Conservation (phyloP, 2,329 filamentous ascomycete species). For the Neoscytalidium dimidiatum region DNA sequence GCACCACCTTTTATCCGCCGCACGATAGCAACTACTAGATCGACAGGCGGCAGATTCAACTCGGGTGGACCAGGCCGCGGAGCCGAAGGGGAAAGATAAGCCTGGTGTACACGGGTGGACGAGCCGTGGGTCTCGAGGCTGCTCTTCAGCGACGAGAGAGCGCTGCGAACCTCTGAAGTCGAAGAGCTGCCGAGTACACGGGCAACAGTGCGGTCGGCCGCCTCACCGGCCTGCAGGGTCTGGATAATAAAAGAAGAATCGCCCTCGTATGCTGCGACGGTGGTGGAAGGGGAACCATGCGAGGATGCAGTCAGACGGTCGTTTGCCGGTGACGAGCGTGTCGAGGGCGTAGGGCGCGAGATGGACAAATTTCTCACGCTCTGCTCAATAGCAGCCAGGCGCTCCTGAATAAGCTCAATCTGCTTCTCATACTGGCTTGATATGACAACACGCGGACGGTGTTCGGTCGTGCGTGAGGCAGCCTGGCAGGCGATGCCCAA, state of each 20-base stretch:
- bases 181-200: slow-evolving; percentile 22
- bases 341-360: not conserved
- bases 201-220: slow-evolving; percentile 44
- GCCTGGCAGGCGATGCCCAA: slow-evolving; percentile 13
- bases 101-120: slow-evolving; percentile 24
- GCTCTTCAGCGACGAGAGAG: slow-evolving; percentile 34
- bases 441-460: slow-evolving; percentile 10
- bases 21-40: slow-evolving; percentile 28
- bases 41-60: slow-evolving; percentile 35
- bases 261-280: slow-evolving; percentile 47
- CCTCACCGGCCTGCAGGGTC: slow-evolving; percentile 49
- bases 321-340: not conserved
- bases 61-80: not conserved
- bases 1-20: slow-evolving; percentile 32
- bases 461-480: not conserved
- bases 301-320: slow-evolving; percentile 16
- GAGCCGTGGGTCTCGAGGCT: slow-evolving; percentile 30
- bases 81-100: not conserved
- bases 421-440: slow-evolving; percentile 45
- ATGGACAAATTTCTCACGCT: slow-evolving; percentile 32
- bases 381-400: slow-evolving; percentile 51
- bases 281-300: slow-evolving; percentile 29
- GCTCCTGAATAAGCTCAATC: slow-evolving; percentile 55
- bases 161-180: slow-evolving; percentile 36
- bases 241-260: slow-evolving; percentile 52